Percentiles rank a stretch among this genome's conserved stretches.
phyloP scores from a whole-genome alignment of 192 early-diverging fungal genomes.

The Linnemannia schmuckeri region DNA sequence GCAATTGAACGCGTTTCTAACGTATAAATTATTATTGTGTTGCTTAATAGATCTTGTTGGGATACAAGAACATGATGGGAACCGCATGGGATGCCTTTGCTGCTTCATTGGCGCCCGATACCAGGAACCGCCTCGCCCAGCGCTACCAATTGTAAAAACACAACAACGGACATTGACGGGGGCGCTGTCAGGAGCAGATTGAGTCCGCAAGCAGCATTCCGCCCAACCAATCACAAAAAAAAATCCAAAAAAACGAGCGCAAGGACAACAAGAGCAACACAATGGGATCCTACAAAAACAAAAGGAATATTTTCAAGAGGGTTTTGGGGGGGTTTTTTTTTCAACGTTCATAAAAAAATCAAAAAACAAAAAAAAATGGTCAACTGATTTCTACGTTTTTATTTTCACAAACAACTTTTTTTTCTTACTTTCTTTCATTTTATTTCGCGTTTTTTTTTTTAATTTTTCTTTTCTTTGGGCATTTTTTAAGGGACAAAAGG shows the following conservation, averaged over 20 bases:
- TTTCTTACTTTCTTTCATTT: not conserved
- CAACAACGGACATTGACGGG: slow-evolving; percentile 7
- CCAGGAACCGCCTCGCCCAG: slow-evolving; percentile 59
- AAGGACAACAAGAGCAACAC: not conserved
- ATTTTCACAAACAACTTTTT: slow-evolving; percentile 11
- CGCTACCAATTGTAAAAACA: slow-evolving; percentile 64
- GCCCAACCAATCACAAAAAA: not conserved
- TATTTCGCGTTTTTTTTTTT: slow-evolving; percentile 15
- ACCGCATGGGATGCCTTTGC: slow-evolving; percentile 69
- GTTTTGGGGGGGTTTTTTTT: not conserved
- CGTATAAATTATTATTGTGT: not conserved
- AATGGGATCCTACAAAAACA: slow-evolving; percentile 12
- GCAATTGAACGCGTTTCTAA: not conserved
- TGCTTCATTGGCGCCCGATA: slow-evolving; percentile 59
- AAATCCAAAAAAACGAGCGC: slow-evolving; percentile 4
- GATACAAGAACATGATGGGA: slow-evolving; percentile 76
- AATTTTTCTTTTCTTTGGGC: slow-evolving; percentile 11
- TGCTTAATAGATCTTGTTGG: slow-evolving; percentile 67
- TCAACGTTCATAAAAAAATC: slow-evolving; percentile 10
- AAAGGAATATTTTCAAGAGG: slow-evolving; percentile 30
- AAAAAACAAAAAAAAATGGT: slow-evolving; percentile 19
- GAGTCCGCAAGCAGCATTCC: not conserved
- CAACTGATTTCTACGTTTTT: slow-evolving; percentile 14
- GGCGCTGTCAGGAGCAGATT: not conserved
- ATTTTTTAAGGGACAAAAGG: slow-evolving; percentile 25